Base-by-base conservation (phyloP, 768 basidiomycete species). In the Lactarius tabidus region DNA sequence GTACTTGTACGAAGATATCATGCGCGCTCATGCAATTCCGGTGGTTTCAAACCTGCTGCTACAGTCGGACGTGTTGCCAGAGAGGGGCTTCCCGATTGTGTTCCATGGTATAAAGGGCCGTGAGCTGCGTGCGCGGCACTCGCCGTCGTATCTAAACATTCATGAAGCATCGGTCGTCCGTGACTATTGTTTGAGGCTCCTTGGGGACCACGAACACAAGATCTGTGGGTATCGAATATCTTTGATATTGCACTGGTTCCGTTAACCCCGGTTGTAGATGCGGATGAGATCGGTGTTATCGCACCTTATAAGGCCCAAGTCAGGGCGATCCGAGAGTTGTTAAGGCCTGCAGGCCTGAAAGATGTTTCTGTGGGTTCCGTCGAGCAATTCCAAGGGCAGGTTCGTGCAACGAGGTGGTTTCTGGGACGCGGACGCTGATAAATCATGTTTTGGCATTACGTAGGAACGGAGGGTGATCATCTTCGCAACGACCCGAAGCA, bases 351-450 rank as follows among this genome's bases (percentile, higher is more conserved):
- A 17, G 39, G 60, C 1, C 29, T 71, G 23, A 63, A 56, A 9
- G 70, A 62, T 1, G 64, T 77, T 43, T 74, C 74, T 54, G 77
- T 79, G 15, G 77, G 75, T 14, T 76, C 72, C 38, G 78, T 78
- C 10, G 79, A 80, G 69, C 75, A 77, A 57, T 78, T 78, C 72
- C 79, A 80, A 61, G 79, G 79, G 26, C 77, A 79, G 69, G 79
- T 79, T 26, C 28, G 75, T 48, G 6, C 18, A 20, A 57, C 6
- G 8, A 4, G 4, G 35, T 36, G 7, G 9, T 18, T 29, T 36
- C 8, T n/a, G 14, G 6, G 33, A 7, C 15, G 18, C 17, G n/a
- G n/a, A n/a, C n/a, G n/a, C n/a, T n/a, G n/a, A n/a, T 3, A 2
- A n/a, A 15, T 2, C 12, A 6, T 39, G 41, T 57, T 23, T 31